Evolutionary conservation across 306 rosid species (phyloP).

Genomic region (Malus fusca): DNA sequence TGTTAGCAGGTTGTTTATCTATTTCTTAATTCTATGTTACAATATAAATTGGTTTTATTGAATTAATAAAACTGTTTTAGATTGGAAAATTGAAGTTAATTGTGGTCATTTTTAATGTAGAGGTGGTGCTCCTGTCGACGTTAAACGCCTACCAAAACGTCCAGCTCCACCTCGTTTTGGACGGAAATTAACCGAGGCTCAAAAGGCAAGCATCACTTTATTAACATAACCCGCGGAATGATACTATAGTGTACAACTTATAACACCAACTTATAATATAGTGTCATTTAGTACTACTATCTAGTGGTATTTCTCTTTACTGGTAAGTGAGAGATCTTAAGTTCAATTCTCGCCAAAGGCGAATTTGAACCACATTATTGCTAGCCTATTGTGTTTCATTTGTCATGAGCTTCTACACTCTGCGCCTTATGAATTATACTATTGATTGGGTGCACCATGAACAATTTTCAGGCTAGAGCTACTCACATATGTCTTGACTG

Average conservation of each 20-base stretch:
- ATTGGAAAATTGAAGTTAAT: neutral
- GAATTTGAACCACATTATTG: no score
- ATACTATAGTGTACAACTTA: no score
- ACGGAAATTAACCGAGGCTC: constrained; percentile 69
- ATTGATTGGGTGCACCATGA: neutral
- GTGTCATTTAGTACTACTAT: no score
- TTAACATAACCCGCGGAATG: neutral
- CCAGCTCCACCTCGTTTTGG: constrained; percentile 96
- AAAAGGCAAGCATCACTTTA: constrained; percentile 51
- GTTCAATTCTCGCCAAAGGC: rapidly evolving
- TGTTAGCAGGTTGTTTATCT: constrained; percentile 65
- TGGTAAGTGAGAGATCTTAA: no score
- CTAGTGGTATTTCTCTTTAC: no score
- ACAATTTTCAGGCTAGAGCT: constrained; percentile 81
- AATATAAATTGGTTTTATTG: no score
- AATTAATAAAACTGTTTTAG: neutral
- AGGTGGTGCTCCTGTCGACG: constrained; percentile 86
- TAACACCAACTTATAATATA: no score
- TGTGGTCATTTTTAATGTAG: constrained; percentile 21
- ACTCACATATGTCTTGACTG: constrained; percentile 95
- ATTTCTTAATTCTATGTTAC: neutral
- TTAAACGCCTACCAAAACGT: constrained; percentile 72
- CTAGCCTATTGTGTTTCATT: no score
- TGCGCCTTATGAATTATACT: neutral
- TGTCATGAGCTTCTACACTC: neutral